phyloP scores from a whole-genome alignment of 2,329 filamentous ascomycete species.

The Aspergillus viridinutans region DNA sequence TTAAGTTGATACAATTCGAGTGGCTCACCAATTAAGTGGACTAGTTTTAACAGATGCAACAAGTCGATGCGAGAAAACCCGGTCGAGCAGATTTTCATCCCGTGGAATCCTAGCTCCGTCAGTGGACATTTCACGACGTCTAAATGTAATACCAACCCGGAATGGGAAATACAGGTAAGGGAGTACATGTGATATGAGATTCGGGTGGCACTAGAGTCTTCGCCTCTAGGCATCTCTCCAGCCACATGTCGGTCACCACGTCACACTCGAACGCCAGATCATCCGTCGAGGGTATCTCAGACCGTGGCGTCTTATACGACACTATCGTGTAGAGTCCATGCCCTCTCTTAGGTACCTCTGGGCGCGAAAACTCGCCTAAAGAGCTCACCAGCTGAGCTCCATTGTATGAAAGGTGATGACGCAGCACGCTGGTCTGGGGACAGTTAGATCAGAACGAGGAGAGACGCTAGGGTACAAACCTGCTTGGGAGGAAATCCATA shows the following conservation, averaged over 20 bases:
- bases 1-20: neutral
- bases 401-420: slow-evolving; percentile 38
- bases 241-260: slow-evolving; percentile 82
- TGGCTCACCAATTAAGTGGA: slow-evolving; percentile 62
- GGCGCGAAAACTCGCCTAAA: slow-evolving; percentile 31
- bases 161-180: slow-evolving; percentile 69
- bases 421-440: slow-evolving; percentile 33
- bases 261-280: slow-evolving; percentile 42
- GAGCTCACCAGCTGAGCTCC: slow-evolving; percentile 37
- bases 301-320: slow-evolving; percentile 33
- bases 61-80: slow-evolving; percentile 81
- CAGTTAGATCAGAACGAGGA: slow-evolving; percentile 9
- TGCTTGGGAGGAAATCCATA: slow-evolving; percentile 56
- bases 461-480: slow-evolving; percentile 35
- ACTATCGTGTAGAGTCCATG: slow-evolving; percentile 37
- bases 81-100: slow-evolving; percentile 72
- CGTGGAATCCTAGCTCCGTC: slow-evolving; percentile 54
- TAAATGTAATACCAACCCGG: slow-evolving; percentile 35
- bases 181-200: slow-evolving; percentile 68
- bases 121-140: slow-evolving; percentile 2
- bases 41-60: slow-evolving; percentile 73
- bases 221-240: slow-evolving; percentile 80
- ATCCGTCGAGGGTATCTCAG: slow-evolving; percentile 35
- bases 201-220: slow-evolving; percentile 67
- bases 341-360: slow-evolving; percentile 30